phyloP scores from a whole-genome alignment of 345 rosid species.

The Dimocarpus longan region DNA sequence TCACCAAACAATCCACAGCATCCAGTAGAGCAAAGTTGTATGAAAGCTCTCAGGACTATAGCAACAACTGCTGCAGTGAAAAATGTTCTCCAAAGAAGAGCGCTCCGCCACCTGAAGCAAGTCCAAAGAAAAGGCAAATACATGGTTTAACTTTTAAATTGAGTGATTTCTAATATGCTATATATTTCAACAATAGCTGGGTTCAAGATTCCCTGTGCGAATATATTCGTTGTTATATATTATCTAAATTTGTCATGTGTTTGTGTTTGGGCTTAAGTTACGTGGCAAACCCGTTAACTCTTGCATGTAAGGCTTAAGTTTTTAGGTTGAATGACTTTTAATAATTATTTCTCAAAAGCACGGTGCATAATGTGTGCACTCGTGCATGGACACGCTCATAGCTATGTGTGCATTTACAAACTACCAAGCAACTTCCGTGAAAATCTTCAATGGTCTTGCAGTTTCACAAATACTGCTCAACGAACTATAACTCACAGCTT shows the following conservation, averaged over 20 bases:
- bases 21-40: conserved; percentile 52
- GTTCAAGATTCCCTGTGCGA: background rate
- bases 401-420: background rate
- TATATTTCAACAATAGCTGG: background rate
- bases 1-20: conserved; percentile 63
- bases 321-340: background rate
- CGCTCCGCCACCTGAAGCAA: conserved; percentile 66
- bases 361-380: background rate
- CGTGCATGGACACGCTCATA: background rate
- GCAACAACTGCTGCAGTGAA: conserved; percentile 80
- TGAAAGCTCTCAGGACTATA: conserved; percentile 59
- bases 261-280: no score
- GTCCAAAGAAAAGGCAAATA: background rate
- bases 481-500: background rate
- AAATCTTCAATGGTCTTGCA: conserved; percentile 7
- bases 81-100: conserved; percentile 79
- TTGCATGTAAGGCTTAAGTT: background rate
- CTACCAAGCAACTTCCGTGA: conserved; percentile 12
- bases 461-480: background rate
- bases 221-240: background rate
- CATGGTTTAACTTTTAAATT: background rate
- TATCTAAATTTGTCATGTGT: background rate
- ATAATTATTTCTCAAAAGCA: background rate
- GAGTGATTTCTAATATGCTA: background rate
- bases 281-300: background rate